A percentile compares a stretch with the other conserved stretches of the same genome.
Conservation (phyloP, 2,329 filamentous ascomycete genomes). For the Stemphylium vesicarium region DNA sequence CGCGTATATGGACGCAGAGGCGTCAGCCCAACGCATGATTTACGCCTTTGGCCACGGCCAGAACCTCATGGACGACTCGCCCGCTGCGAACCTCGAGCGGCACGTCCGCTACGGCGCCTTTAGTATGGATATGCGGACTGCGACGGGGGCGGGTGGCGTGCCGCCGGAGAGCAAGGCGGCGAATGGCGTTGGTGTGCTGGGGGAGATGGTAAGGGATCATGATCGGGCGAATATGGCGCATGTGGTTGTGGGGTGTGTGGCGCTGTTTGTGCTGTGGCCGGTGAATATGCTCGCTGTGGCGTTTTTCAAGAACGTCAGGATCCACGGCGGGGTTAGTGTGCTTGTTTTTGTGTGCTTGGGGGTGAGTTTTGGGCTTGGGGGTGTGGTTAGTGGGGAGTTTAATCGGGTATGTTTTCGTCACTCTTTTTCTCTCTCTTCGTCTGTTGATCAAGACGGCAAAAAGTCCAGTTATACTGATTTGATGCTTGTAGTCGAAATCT, state of each 20-base stretch:
- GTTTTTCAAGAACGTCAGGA: conserved; percentile 48
- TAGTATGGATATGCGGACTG: conserved; percentile 50
- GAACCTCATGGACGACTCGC: conserved; percentile 34
- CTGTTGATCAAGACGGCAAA: not conserved
- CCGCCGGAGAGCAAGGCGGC: conserved; percentile 31
- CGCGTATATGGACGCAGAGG: conserved; percentile 42
- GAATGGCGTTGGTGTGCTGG: conserved; percentile 33
- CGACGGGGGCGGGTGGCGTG: conserved; percentile 45
- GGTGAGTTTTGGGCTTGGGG: conserved; percentile 51
- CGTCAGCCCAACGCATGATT: conserved; percentile 48
- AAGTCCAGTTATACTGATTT: no score
- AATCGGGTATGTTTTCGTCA: conserved; percentile 45
- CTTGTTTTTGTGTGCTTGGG: conserved; percentile 48
- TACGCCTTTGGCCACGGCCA: conserved; percentile 51
- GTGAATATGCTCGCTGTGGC: conserved; percentile 46
- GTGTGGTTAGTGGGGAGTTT: conserved; percentile 49
- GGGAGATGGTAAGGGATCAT: conserved; percentile 31
- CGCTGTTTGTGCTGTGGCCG: conserved; percentile 42
- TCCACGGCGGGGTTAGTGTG: conserved; percentile 52
- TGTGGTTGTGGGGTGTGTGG: conserved; percentile 40
- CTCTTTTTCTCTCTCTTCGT: not conserved
- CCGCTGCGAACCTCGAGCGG: conserved; percentile 43
- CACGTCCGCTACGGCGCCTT: conserved; percentile 51
- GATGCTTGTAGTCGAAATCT: conserved; percentile 44
- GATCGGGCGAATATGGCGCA: conserved; percentile 41